Percentiles rank a stretch among this genome's conserved stretches.
Evolutionary conservation across 2,329 filamentous ascomycete species (phyloP).

Genomic region (Curvularia hawaiiensis): DNA sequence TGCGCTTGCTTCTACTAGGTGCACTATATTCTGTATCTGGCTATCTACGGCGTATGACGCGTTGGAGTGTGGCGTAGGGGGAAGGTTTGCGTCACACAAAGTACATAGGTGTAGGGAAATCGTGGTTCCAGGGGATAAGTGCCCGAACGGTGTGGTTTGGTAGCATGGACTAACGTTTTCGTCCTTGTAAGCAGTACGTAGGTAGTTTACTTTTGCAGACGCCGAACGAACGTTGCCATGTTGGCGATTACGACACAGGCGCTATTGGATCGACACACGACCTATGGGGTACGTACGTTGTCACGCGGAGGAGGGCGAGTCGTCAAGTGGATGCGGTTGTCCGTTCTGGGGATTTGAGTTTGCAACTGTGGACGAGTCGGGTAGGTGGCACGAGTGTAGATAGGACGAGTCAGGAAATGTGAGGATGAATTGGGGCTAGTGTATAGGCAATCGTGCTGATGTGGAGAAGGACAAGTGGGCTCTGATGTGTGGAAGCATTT

Average conservation of each 20-base stretch:
- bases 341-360: background rate
- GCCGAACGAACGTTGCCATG: background rate
- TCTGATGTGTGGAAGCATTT: background rate
- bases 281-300: background rate
- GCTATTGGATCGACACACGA: background rate
- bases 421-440: background rate
- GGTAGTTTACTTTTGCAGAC: background rate
- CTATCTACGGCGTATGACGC: no score
- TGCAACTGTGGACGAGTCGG: background rate
- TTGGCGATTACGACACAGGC: background rate
- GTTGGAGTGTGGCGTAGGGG: no score
- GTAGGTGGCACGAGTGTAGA: background rate
- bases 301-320: background rate
- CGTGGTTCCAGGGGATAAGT: no score
- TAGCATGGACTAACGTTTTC: no score
- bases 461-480: background rate
- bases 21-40: no score
- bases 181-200: no score
- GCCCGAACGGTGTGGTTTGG: no score
- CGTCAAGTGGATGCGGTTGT: background rate
- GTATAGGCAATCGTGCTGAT: background rate
- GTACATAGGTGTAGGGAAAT: no score
- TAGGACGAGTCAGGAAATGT: background rate
- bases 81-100: no score
- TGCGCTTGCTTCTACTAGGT: no score